phyloP scores from a whole-genome alignment of 2,329 filamentous ascomycete genomes.

The Colletotrichum sp. region DNA sequence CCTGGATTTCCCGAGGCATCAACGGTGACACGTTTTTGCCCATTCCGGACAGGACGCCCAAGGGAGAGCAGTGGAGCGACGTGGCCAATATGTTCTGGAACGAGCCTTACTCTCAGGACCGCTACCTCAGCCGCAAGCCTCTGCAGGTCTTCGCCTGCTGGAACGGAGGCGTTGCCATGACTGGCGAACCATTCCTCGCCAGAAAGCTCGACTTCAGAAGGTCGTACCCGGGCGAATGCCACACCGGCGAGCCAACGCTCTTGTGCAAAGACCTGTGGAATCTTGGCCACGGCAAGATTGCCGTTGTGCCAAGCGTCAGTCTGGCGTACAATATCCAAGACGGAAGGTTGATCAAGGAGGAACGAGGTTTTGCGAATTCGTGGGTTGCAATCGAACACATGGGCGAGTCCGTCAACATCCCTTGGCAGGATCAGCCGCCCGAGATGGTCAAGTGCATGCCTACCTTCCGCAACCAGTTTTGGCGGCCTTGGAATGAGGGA shows the following conservation, averaged over 20 bases:
- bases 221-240: conserved; percentile 47
- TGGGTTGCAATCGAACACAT: conserved; percentile 20
- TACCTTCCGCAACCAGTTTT: conserved; percentile 44
- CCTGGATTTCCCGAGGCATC: conserved; percentile 58
- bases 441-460: conserved; percentile 54
- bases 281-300: conserved; percentile 54
- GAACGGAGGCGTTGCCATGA: conserved; percentile 60
- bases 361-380: conserved; percentile 50
- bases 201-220: conserved; percentile 48
- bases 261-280: conserved; percentile 64
- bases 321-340: conserved; percentile 56
- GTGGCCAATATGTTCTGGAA: conserved; percentile 60
- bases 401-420: conserved; percentile 34
- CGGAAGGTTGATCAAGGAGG: conserved; percentile 49
- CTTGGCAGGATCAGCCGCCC: conserved; percentile 50
- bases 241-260: conserved; percentile 58
- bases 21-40: conserved; percentile 60
- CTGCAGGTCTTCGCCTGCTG: conserved; percentile 68
- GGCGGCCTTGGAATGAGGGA: conserved; percentile 45
- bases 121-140: conserved; percentile 42
- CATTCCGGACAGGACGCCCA: conserved; percentile 41
- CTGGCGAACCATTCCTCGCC: conserved; percentile 49
- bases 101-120: conserved; percentile 37
- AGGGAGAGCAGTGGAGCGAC: conserved; percentile 50
- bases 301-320: conserved; percentile 60